Evolutionary conservation across 2,329 filamentous ascomycete genomes (phyloP).

Genomic region (Botryotinia convoluta): DNA sequence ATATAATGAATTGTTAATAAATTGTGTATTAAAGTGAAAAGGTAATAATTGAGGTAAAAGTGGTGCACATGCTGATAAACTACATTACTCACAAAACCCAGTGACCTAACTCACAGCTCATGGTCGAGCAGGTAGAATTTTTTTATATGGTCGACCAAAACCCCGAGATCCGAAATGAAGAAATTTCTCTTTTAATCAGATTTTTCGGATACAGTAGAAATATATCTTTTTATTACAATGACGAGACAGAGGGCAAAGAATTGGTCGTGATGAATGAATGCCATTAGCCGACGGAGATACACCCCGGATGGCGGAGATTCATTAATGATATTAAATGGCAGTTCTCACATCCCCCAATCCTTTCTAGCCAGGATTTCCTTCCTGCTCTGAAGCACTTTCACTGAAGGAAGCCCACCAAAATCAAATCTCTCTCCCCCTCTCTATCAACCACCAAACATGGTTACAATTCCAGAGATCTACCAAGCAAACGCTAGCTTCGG

Average conservation of each 20-base stretch:
- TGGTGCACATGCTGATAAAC: too few relatives aligned
- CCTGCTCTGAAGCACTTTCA: neutral
- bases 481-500: neutral
- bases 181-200: neutral
- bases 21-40: too few relatives aligned
- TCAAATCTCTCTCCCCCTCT: neutral
- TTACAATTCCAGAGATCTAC: neutral
- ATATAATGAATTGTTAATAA: too few relatives aligned
- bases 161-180: too few relatives aligned
- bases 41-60: too few relatives aligned
- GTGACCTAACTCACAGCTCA: neutral
- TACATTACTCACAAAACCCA: neutral
- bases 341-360: accelerated
- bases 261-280: constrained; percentile 27
- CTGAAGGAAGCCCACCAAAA: neutral
- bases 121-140: neutral
- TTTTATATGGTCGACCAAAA: neutral
- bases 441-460: neutral
- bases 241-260: neutral
- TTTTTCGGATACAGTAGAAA: neutral
- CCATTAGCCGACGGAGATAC: neutral
- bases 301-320: neutral
- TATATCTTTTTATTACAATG: neutral
- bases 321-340: neutral
- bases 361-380: neutral